These are phyloP conservation scores for Acacia acuminata DNA, from an alignment of 306 rosid genomes.

Conservation along the genomic window DNA sequence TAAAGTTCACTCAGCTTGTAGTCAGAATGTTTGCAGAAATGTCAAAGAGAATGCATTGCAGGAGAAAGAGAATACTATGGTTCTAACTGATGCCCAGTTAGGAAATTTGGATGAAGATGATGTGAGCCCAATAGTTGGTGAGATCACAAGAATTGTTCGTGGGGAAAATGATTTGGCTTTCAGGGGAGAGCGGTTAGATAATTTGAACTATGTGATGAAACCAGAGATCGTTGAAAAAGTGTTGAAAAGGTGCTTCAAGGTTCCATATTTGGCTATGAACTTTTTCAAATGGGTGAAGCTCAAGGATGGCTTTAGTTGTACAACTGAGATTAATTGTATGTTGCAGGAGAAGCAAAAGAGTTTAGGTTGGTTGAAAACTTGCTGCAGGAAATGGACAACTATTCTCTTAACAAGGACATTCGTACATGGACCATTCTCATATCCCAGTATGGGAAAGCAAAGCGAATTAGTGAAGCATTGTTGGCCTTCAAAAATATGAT, in stretches of 20 bases:
- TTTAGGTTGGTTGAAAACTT: slow-evolving; percentile 63
- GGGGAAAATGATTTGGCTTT: slow-evolving; percentile 39
- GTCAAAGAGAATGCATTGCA: slow-evolving; percentile 26
- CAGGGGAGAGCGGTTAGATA: slow-evolving; percentile 63
- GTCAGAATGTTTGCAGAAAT: slow-evolving; percentile 54
- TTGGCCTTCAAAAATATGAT: slow-evolving; percentile 60
- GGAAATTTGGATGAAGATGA: slow-evolving; percentile 46
- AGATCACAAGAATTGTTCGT: slow-evolving; percentile 52
- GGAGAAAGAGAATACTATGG: slow-evolving; percentile 27
- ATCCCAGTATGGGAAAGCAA: slow-evolving; percentile 67
- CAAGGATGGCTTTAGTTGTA: slow-evolving; percentile 53
- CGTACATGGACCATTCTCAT: slow-evolving; percentile 86
- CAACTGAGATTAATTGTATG: slow-evolving; percentile 53
- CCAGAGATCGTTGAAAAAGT: slow-evolving; percentile 69
- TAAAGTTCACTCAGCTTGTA: slow-evolving; percentile 32
- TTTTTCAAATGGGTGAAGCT: slow-evolving; percentile 73
- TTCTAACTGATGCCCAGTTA: slow-evolving; percentile 37
- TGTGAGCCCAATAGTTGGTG: slow-evolving; percentile 57
- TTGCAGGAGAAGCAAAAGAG: slow-evolving; percentile 84
- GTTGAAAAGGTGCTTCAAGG: slow-evolving; percentile 81
- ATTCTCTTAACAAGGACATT: slow-evolving; percentile 52
- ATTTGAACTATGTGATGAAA: slow-evolving; percentile 40
- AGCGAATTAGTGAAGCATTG: slow-evolving; percentile 61
- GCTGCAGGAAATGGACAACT: slow-evolving; percentile 67
- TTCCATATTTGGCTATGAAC: slow-evolving; percentile 65